Conservation (phyloP, 73 alveolate species). For the Tetrahymena malaccensis region DNA sequence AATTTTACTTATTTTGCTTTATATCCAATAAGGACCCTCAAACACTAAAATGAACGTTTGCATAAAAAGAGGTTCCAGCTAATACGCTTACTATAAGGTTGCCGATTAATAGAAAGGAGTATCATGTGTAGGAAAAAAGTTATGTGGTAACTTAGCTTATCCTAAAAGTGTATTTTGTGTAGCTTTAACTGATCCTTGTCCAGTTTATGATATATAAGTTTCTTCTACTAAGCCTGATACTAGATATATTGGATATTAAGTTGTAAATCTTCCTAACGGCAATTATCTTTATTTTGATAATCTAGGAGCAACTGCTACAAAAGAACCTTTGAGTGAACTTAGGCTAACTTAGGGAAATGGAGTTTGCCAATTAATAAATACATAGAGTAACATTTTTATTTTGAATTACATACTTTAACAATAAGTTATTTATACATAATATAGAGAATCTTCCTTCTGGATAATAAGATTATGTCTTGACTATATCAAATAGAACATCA, state of each 20-base stretch:
- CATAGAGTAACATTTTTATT: not conserved
- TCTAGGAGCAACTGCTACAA: not conserved
- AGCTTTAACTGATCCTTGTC: not conserved
- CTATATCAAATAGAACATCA: not conserved
- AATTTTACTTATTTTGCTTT: no score
- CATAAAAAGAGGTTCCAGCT: not conserved
- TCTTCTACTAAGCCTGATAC: not conserved
- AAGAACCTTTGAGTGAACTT: not conserved
- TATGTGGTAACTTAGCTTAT: not conserved
- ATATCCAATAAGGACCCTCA: not conserved
- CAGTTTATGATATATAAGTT: not conserved
- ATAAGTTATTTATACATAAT: not conserved
- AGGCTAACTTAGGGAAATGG: not conserved
- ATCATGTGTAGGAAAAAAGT: not conserved
- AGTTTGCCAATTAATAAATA: not conserved
- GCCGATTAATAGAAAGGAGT: not conserved
- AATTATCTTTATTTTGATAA: not conserved
- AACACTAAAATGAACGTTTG: not conserved
- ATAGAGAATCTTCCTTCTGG: not conserved
- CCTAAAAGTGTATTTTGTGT: not conserved
- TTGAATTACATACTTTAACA: no score
- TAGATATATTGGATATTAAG: not conserved
- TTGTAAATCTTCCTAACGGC: not conserved
- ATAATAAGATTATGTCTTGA: not conserved
- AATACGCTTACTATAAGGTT: not conserved